These are phyloP conservation scores for rapeseed (Brassica napus) DNA, from an alignment of 345 rosid genomes.

Conservation along the genomic window DNA sequence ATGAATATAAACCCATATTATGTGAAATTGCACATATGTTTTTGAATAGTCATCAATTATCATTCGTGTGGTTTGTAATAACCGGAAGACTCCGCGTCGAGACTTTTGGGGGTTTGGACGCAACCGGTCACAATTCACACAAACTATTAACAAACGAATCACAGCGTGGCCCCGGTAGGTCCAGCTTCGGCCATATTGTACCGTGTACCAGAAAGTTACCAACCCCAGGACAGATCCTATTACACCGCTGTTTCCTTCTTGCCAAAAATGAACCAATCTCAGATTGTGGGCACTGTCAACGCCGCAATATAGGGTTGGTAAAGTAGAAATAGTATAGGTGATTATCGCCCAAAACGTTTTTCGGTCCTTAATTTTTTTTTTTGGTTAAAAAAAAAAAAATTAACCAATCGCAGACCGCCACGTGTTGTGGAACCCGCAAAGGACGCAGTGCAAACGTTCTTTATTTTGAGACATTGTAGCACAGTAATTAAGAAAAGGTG, in stretches of 20 bases:
- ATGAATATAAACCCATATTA: neutral
- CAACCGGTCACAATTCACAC: conserved; percentile 17
- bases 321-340: neutral
- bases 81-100: neutral
- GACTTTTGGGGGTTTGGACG: conserved; percentile 17
- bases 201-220: conserved; percentile 24
- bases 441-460: too few species aligned
- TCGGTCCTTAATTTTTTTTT: too few species aligned
- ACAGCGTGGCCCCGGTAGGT: conserved; percentile 10
- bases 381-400: too few species aligned
- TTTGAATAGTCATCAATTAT: neutral
- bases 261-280: neutral
- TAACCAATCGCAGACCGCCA: too few species aligned
- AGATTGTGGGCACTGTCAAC: neutral
- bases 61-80: conserved; percentile 3
- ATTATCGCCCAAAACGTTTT: too few species aligned
- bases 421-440: too few species aligned
- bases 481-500: too few species aligned
- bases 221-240: conserved; percentile 19
- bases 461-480: too few species aligned
- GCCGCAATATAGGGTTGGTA: conserved; percentile 10
- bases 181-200: conserved; percentile 17
- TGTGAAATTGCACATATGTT: neutral
- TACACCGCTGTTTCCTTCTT: conserved; percentile 3
- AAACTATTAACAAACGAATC: neutral